Evolutionary conservation across 768 basidiomycete genomes (phyloP).

Genomic region (Suillus placidus): DNA sequence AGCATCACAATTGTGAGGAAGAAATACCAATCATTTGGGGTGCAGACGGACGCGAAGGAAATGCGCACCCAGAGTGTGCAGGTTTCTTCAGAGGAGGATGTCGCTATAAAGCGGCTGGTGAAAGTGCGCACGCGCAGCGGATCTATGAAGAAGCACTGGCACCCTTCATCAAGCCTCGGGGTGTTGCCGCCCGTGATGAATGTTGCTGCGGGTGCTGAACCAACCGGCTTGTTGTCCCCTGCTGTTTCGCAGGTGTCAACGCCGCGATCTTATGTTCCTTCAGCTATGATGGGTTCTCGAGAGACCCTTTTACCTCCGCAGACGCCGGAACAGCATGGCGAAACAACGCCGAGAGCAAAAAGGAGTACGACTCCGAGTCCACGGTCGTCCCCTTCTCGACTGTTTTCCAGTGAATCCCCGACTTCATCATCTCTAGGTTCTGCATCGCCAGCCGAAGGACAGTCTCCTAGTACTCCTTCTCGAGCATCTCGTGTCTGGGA

Average conservation of each 20-base stretch:
- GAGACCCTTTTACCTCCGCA: constrained; percentile 21
- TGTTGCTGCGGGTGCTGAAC: constrained; percentile 6
- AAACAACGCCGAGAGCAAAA: constrained; percentile 11
- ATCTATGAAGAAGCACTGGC: constrained; percentile 25
- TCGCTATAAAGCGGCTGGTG: constrained; percentile 23
- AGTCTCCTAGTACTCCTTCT: constrained; percentile 32
- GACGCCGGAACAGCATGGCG: constrained; percentile 13
- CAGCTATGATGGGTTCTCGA: constrained; percentile 19
- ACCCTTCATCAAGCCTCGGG: constrained; percentile 15
- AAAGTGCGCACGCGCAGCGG: constrained; percentile 25
- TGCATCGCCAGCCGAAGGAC: constrained; percentile 49
- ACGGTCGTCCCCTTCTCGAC: constrained; percentile 16
- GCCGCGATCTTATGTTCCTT: neutral
- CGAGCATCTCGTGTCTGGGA: constrained; percentile 78
- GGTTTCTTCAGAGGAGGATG: constrained; percentile 39
- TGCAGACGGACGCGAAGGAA: constrained; percentile 67
- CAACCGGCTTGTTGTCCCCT: neutral
- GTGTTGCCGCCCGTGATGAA: constrained; percentile 8
- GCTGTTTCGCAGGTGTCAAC: constrained; percentile 1
- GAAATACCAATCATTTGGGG: constrained; percentile 64
- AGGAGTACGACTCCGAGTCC: constrained; percentile 14
- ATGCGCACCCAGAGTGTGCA: constrained; percentile 62
- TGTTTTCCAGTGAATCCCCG: constrained; percentile 47
- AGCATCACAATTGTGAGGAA: constrained; percentile 16
- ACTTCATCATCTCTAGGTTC: constrained; percentile 55